Evolutionary conservation across 805 yeast species (phyloP), one percentile per base, ranked within the genome.

Genomic region (Sungouiozyma intestinalis): DNA sequence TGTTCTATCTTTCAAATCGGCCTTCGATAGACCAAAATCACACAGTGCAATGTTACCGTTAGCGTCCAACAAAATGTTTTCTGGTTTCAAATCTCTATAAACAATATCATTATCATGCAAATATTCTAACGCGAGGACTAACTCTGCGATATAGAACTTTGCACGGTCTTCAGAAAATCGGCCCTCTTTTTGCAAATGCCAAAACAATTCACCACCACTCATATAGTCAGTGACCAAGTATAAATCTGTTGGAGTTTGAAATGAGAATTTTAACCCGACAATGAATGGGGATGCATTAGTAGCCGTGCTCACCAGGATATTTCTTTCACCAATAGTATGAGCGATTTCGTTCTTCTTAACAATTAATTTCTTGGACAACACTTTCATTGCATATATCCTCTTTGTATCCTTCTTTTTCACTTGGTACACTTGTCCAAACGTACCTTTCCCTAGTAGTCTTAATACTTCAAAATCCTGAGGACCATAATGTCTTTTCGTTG

Each of bases 321-420:
- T 85, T 54, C 98, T 74, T 68, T 92, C 98, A 29, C 97, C 97
- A 54, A 92, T 86, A 2, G 98, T 92, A 64, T 92, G 98, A 0
- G 97, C 97, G 53, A 92, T 83, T 66, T 92, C 98, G 64, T 90
- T 90, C 72, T 92, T 92, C 63, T 85, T 87, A 40, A 92, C 96
- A 62, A 92, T 92, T 36, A 87, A 90, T 61, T 88, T 88, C 63
- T 92, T 92, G 19, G 94, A 83, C 41, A 92, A 74, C 21, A 90
- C 94, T 66, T 92, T 92, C 98, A 92, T 92, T 34, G 98, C 98
- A 61, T 92, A 92, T 45, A 92, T 82, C 54, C 97, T 76, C 45
- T 77, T 76, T 6, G 94, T 86, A 60, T 92, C 97, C 51, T 73
- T 74, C 72, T 90, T 92, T 48, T 82, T 79, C 36, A 92, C 98